A percentile compares a stretch with the other conserved stretches of the same genome.
These are phyloP conservation scores for Achaetomiella virescens DNA, from an alignment of 495 filamentous ascomycete species.

Conservation along the genomic window DNA sequence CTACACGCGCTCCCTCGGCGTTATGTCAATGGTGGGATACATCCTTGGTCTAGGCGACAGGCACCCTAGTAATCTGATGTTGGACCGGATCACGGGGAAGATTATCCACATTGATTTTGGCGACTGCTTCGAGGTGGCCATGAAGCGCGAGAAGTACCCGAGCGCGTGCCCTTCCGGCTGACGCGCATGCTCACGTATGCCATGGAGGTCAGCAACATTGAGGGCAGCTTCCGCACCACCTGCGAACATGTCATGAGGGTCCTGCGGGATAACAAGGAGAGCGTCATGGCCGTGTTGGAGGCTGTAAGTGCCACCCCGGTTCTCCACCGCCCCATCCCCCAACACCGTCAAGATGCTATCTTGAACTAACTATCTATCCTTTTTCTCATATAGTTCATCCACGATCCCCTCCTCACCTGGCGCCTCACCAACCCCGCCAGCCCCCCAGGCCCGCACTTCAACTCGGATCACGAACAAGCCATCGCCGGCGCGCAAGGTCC, in stretches of 20 bases:
- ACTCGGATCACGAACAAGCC: constrained; percentile 60
- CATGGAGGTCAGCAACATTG: constrained; percentile 99
- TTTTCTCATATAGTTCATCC: constrained; percentile 66
- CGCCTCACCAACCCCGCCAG: constrained; percentile 82
- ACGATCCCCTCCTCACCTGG: constrained; percentile 97
- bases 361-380: neutral
- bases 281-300: constrained; percentile 95
- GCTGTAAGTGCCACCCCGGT: constrained; percentile 61
- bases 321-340: too few relatives aligned
- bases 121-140: constrained; percentile 98
- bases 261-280: constrained; percentile 92
- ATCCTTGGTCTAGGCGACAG: constrained; percentile 94
- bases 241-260: constrained; percentile 99
- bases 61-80: constrained; percentile 94
- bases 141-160: constrained; percentile 99
- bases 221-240: constrained; percentile 93
- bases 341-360: neutral
- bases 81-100: constrained; percentile 90
- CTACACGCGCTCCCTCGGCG: constrained; percentile 92
- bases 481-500: constrained; percentile 35
- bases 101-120: constrained; percentile 98
- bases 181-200: constrained; percentile 98
- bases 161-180: constrained; percentile 93
- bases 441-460: constrained; percentile 68
- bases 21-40: constrained; percentile 99